Evolutionary conservation across 2,329 filamentous ascomycete species (phyloP).

Genomic region (Arthrobotrys sinensis): DNA sequence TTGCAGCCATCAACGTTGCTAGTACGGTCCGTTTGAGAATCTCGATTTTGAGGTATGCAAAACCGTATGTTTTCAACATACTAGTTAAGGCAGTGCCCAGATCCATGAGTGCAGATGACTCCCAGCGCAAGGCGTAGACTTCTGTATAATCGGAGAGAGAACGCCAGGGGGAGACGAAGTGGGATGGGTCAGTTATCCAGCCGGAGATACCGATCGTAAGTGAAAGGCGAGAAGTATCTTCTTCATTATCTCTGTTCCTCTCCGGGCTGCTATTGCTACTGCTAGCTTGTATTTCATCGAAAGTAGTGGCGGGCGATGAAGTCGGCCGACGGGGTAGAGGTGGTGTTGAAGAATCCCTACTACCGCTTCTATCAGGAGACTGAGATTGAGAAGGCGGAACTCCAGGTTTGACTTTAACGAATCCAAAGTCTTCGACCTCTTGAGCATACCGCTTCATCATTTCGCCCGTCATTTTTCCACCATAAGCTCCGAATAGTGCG

Average conservation of each 20-base stretch:
- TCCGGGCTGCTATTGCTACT: conserved; percentile 70
- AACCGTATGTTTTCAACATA: conserved; percentile 85
- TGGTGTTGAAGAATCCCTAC: conserved; percentile 64
- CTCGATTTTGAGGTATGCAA: conserved; percentile 80
- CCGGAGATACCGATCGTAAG: conserved; percentile 88
- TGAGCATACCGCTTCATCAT: conserved; percentile 90
- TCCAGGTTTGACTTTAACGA: conserved; percentile 78
- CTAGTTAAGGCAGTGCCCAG: conserved; percentile 83
- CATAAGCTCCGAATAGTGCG: conserved; percentile 91
- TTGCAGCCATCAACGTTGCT: conserved; percentile 77
- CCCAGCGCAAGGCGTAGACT: conserved; percentile 79
- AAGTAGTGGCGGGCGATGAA: conserved; percentile 45
- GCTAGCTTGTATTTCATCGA: conserved; percentile 20
- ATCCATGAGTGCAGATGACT: conserved; percentile 81
- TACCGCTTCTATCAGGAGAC: conserved; percentile 38
- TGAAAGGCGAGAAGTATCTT: conserved; percentile 73
- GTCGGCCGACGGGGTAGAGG: conserved; percentile 15
- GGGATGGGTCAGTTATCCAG: conserved; percentile 81
- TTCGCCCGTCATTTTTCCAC: conserved; percentile 83
- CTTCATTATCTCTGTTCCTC: neutral
- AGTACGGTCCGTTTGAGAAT: conserved; percentile 82
- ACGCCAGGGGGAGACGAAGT: conserved; percentile 84
- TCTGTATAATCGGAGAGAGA: conserved; percentile 78
- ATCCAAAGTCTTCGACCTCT: conserved; percentile 90
- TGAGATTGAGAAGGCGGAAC: conserved; percentile 36